phyloP scores from a whole-genome alignment of 345 rosid species.

The Hibiscus trionum region DNA sequence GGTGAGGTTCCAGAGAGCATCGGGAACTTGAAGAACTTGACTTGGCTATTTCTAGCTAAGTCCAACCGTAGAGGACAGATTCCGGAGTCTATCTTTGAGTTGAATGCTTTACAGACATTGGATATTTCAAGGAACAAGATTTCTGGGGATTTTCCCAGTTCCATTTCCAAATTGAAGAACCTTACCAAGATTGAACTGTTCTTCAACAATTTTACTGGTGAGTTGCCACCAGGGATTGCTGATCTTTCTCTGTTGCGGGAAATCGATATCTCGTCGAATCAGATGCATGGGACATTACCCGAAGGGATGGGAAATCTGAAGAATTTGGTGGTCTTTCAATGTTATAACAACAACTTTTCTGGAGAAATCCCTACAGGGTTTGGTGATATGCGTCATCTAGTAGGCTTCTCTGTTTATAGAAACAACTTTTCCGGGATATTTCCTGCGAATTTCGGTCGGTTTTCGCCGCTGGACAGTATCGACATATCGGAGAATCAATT shows the following conservation, averaged over 20 bases:
- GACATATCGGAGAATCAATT: slow-evolving; percentile 85
- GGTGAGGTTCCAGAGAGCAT: slow-evolving; percentile 48
- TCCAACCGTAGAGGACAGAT: slow-evolving; percentile 45
- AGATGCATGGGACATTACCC: slow-evolving; percentile 48
- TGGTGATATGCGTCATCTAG: slow-evolving; percentile 49
- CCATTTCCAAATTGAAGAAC: slow-evolving; percentile 44
- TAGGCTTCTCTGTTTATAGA: slow-evolving; percentile 48
- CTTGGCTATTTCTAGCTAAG: slow-evolving; percentile 37
- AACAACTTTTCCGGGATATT: slow-evolving; percentile 73
- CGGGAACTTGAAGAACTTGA: slow-evolving; percentile 63
- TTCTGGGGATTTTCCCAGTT: slow-evolving; percentile 45
- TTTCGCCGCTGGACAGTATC: slow-evolving; percentile 43
- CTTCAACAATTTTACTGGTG: slow-evolving; percentile 47
- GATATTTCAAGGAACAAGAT: slow-evolving; percentile 53
- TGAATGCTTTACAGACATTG: slow-evolving; percentile 36
- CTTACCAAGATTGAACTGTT: slow-evolving; percentile 62
- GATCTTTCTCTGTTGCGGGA: slow-evolving; percentile 45
- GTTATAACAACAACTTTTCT: slow-evolving; percentile 43
- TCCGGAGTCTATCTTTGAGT: slow-evolving; percentile 51
- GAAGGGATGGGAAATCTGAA: slow-evolving; percentile 40
- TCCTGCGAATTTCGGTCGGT: slow-evolving; percentile 58
- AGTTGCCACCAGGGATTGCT: slow-evolving; percentile 51
- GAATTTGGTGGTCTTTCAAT: slow-evolving; percentile 50
- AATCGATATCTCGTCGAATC: slow-evolving; percentile 58
- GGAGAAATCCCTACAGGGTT: slow-evolving; percentile 69